Evolutionary conservation across 2,329 filamentous ascomycete species (phyloP).

Genomic region (Fonsecaea nubica): DNA sequence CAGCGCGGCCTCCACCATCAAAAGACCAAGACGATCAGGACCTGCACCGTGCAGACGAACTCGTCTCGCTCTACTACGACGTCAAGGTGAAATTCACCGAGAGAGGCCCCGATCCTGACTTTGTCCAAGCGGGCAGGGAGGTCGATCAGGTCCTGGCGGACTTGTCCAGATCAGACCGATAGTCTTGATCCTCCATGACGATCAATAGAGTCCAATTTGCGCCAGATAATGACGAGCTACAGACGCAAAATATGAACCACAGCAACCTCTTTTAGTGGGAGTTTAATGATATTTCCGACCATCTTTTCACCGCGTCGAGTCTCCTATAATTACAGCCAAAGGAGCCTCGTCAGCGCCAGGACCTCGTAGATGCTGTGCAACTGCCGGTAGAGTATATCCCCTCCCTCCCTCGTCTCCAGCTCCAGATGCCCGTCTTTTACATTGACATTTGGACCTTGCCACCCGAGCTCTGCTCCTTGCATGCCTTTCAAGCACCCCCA

Average conservation of each 20-base stretch:
- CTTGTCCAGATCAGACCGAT: constrained; percentile 36
- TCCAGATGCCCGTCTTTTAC: constrained; percentile 10
- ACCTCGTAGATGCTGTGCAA: constrained; percentile 7
- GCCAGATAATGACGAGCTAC: constrained; percentile 15
- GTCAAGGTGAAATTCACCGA: constrained; percentile 61
- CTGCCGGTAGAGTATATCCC: background rate
- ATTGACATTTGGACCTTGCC: constrained; percentile 25
- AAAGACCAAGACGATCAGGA: constrained; percentile 49
- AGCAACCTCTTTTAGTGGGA: too few relatives aligned
- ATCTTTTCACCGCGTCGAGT: background rate
- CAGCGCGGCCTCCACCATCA: constrained; percentile 3
- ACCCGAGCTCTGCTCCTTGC: constrained; percentile 21
- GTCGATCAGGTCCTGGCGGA: constrained; percentile 53
- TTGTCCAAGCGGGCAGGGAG: constrained; percentile 57
- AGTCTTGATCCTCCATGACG: background rate
- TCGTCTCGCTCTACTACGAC: constrained; percentile 62
- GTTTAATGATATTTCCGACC: constrained; percentile 8
- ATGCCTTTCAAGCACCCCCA: constrained; percentile 20
- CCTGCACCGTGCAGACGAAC: constrained; percentile 63
- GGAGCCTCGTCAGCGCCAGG: background rate
- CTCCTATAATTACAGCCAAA: constrained; percentile 1
- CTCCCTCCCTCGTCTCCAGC: background rate
- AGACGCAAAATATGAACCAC: background rate
- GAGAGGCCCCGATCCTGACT: constrained; percentile 55
- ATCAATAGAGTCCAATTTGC: background rate